A percentile compares a stretch with the other conserved stretches of the same genome.
phyloP scores from a whole-genome alignment of 257 asterid genomes.

The Capsicum baccatum region DNA sequence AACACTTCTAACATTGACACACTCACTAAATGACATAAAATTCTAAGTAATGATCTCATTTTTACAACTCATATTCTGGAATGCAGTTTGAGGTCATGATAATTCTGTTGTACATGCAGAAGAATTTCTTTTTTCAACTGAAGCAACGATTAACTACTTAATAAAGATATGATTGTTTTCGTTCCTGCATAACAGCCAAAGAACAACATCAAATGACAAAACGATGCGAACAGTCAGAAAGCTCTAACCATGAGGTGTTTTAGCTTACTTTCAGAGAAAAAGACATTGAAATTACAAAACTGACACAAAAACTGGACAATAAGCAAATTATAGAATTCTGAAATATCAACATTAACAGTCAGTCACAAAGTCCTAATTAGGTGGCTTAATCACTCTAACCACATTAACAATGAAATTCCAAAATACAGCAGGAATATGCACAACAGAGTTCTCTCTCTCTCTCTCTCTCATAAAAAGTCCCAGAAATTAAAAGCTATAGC shows the following conservation, averaged over 20 bases:
- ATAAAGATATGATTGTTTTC: not conserved
- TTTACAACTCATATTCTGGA: not conserved
- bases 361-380: constrained; percentile 16
- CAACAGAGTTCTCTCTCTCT: too few species aligned
- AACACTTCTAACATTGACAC: not conserved
- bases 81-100: not conserved
- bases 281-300: not conserved
- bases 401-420: not conserved
- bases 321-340: not conserved
- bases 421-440: not conserved
- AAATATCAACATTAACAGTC: not conserved
- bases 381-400: not conserved
- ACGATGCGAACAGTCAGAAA: not conserved
- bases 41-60: not conserved
- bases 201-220: not conserved
- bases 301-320: not conserved
- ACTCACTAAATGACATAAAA: not conserved
- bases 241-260: not conserved
- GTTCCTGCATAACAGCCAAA: constrained; percentile 9
- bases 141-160: not conserved
- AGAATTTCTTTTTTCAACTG: not conserved
- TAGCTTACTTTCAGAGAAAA: not conserved
- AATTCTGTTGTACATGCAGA: not conserved
- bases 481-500: not conserved
- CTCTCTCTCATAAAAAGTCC: not conserved